Conservation (phyloP, 768 basidiomycete genomes). For the Leccinum ochraceum region DNA sequence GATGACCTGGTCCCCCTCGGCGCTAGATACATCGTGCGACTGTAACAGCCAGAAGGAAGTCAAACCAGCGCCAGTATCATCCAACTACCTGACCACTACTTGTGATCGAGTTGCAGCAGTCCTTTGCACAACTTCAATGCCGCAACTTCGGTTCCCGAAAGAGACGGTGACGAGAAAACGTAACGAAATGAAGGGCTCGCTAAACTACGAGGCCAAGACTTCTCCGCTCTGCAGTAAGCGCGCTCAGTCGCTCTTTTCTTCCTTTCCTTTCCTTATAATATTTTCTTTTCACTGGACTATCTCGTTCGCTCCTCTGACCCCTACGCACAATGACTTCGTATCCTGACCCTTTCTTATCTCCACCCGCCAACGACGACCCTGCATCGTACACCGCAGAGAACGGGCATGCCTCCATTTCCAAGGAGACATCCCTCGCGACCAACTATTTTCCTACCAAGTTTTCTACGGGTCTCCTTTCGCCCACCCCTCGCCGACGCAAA, state of each 20-base stretch:
- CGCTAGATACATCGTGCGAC: too few relatives aligned
- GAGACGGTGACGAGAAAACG: too few relatives aligned
- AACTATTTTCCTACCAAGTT: conserved; percentile 83
- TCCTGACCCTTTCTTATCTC: conserved; percentile 6
- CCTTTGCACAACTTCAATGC: too few relatives aligned
- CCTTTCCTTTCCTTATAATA: neutral
- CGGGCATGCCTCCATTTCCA: neutral
- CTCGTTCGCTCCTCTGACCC: conserved; percentile 33
- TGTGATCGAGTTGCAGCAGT: too few relatives aligned
- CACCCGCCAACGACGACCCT: conserved; percentile 1
- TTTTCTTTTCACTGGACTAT: conserved; percentile 5
- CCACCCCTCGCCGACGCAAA: conserved; percentile 40
- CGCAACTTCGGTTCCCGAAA: too few relatives aligned
- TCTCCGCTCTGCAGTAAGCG: neutral
- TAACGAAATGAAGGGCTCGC: neutral
- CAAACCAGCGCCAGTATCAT: too few relatives aligned
- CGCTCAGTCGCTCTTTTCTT: neutral
- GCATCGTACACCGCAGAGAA: neutral
- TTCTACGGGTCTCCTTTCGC: conserved; percentile 46
- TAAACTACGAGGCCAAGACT: too few relatives aligned
- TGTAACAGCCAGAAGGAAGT: too few relatives aligned
- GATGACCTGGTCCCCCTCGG: too few relatives aligned
- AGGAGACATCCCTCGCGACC: conserved; percentile 48
- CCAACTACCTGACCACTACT: too few relatives aligned
- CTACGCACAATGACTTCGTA: neutral